A percentile compares a stretch with the other conserved stretches of the same genome.
phyloP scores from a whole-genome alignment of 306 rosid species.

The Vigna hirtella region DNA sequence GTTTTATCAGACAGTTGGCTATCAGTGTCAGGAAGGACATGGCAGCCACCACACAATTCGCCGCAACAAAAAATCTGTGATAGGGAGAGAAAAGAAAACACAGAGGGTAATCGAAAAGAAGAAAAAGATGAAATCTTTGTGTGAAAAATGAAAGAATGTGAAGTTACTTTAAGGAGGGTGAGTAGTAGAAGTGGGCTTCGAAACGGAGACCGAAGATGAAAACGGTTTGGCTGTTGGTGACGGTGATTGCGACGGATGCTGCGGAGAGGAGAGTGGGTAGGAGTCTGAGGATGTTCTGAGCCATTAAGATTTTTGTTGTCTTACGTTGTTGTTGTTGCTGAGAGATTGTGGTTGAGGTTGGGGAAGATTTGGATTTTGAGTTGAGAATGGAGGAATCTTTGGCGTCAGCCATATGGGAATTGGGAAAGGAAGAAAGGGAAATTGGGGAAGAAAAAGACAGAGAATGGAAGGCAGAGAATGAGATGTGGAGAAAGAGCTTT shows the following conservation, averaged over 20 bases:
- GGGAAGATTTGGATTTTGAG: conserved; percentile 19
- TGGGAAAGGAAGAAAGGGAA: background rate
- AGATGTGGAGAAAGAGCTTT: background rate
- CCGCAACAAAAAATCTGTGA: conserved; percentile 68
- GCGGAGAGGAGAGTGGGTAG: conserved; percentile 53
- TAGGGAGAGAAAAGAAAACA: background rate
- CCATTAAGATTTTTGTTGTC: conserved; percentile 9
- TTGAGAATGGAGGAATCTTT: conserved; percentile 35
- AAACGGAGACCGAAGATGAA: conserved; percentile 41
- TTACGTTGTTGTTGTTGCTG: background rate
- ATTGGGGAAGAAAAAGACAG: conserved; percentile 22
- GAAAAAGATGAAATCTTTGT: background rate
- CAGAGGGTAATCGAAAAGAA: background rate
- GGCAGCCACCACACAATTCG: conserved; percentile 54
- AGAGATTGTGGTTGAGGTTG: background rate
- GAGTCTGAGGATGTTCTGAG: conserved; percentile 58
- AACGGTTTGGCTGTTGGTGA: conserved; percentile 66
- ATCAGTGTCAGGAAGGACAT: conserved; percentile 55
- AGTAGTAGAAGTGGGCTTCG: conserved; percentile 65
- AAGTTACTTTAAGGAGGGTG: conserved; percentile 63
- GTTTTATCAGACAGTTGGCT: conserved; percentile 39
- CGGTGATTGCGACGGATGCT: conserved; percentile 53
- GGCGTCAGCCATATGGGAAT: conserved; percentile 20
- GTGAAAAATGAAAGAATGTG: conserved; percentile 24
- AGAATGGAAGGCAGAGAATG: conserved; percentile 20